Percentiles rank a stretch among this genome's conserved stretches.
Evolutionary conservation across 2,329 filamentous ascomycete genomes (phyloP).

Genomic region (Trichocomaceae sp.): DNA sequence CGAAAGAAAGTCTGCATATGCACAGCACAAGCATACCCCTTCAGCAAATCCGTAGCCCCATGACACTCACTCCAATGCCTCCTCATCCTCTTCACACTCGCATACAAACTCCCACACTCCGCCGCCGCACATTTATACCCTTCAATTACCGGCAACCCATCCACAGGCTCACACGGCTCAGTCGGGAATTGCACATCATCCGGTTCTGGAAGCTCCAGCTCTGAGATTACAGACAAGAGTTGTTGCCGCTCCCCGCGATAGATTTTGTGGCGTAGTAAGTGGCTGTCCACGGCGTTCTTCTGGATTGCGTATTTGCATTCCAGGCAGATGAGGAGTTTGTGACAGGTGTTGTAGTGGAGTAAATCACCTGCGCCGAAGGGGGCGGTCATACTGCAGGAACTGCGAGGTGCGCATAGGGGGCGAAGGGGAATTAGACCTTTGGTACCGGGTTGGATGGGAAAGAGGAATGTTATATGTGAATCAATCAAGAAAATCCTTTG

Average conservation of each 20-base stretch:
- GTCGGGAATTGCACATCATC: constrained; percentile 1
- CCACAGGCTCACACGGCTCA: not conserved
- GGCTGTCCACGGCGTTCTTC: constrained; percentile 6
- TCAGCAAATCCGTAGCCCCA: not conserved
- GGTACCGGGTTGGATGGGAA: not conserved
- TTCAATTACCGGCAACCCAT: constrained; percentile 1
- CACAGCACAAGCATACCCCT: not conserved
- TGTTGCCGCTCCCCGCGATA: constrained; percentile 2
- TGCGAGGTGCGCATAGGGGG: not conserved
- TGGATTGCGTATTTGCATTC: constrained; percentile 12
- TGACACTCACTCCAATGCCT: constrained; percentile 4
- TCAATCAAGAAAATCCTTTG: not conserved
- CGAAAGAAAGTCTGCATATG: constrained; percentile 10
- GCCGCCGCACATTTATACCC: constrained; percentile 5
- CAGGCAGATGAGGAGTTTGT: constrained; percentile 8
- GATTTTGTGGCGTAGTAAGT: constrained; percentile 11
- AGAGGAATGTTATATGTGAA: constrained; percentile 5
- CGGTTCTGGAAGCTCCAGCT: not conserved
- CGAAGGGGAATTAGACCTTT: not conserved
- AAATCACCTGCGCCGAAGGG: not conserved
- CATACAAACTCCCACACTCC: constrained; percentile 3
- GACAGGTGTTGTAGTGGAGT: not conserved
- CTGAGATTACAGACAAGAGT: not conserved
- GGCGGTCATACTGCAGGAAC: not conserved
- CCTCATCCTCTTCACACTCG: constrained; percentile 6